A percentile compares a stretch with the other conserved stretches of the same genome.
These are phyloP conservation scores for Dactylellina leptospora DNA, from an alignment of 2,329 filamentous ascomycete genomes.

Conservation along the genomic window DNA sequence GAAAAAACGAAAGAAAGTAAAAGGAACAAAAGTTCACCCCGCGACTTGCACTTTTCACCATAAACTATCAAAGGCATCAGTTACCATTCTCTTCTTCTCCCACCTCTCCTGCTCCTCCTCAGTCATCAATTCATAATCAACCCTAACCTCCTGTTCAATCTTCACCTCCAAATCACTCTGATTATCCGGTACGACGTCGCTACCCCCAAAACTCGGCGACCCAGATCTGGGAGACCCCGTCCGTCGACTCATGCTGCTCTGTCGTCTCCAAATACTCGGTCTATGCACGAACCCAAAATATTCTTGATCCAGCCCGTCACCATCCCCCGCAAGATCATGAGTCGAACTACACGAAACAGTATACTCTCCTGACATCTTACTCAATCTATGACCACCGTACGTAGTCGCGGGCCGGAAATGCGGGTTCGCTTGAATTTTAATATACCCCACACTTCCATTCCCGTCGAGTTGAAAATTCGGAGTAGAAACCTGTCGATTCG, in stretches of 20 bases:
- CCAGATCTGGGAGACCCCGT: background rate
- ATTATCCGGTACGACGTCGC: background rate
- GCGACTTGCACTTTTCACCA: constrained; percentile 11
- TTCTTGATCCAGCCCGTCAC: constrained; percentile 6
- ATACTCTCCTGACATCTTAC: constrained; percentile 43
- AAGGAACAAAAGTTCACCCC: background rate
- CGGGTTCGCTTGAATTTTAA: constrained; percentile 17
- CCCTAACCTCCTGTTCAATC: constrained; percentile 47
- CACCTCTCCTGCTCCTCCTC: constrained; percentile 36
- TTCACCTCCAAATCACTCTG: constrained; percentile 25
- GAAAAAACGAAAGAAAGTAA: background rate
- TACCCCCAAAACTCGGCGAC: too few species aligned
- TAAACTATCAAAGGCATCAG: constrained; percentile 44
- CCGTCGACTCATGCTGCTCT: constrained; percentile 17
- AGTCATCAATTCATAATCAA: constrained; percentile 52
- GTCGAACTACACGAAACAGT: constrained; percentile 39
- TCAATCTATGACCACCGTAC: constrained; percentile 2
- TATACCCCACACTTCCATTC: constrained; percentile 10
- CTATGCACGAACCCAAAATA: constrained; percentile 34
- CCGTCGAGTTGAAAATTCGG: constrained; percentile 39
- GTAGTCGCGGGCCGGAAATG: constrained; percentile 1
- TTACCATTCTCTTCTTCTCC: constrained; percentile 39
- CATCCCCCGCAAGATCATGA: constrained; percentile 11
- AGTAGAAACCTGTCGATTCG: background rate
- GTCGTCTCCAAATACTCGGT: constrained; percentile 34